Conservation (phyloP, 345 rosid species). For the Noccaea caerulescens region DNA sequence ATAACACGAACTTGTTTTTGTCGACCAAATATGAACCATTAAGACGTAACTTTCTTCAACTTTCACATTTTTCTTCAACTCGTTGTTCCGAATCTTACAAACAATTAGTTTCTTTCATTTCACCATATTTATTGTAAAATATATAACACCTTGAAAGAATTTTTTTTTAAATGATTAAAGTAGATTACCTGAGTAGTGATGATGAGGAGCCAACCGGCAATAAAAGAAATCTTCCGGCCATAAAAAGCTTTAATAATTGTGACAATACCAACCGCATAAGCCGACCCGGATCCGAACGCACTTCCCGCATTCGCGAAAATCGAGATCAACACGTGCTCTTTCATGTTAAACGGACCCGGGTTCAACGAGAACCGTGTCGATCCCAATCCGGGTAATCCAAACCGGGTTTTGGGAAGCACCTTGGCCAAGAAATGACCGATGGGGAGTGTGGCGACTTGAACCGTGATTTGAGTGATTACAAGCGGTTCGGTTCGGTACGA, state of each 20-base stretch:
- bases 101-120: background rate
- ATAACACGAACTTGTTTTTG: background rate
- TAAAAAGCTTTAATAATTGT: conserved; percentile 79
- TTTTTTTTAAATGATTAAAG: background rate
- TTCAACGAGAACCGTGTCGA: conserved; percentile 63
- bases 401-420: conserved; percentile 60
- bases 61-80: background rate
- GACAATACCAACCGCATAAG: conserved; percentile 73
- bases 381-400: conserved; percentile 64
- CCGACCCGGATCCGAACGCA: conserved; percentile 74
- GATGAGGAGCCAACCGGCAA: conserved; percentile 84
- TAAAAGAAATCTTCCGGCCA: conserved; percentile 59
- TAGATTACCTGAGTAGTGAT: conserved; percentile 75
- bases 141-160: background rate
- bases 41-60: conserved; percentile 12
- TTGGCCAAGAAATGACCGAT: conserved; percentile 72
- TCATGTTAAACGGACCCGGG: conserved; percentile 86
- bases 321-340: conserved; percentile 80
- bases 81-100: background rate
- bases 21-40: background rate
- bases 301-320: conserved; percentile 88
- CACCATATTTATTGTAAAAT: background rate
- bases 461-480: conserved; percentile 76
- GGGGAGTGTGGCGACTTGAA: conserved; percentile 78
- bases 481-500: conserved; percentile 84